Evolutionary conservation across 2,329 filamentous ascomycete genomes (phyloP).

Genomic region (Exutisphaerella laricina): DNA sequence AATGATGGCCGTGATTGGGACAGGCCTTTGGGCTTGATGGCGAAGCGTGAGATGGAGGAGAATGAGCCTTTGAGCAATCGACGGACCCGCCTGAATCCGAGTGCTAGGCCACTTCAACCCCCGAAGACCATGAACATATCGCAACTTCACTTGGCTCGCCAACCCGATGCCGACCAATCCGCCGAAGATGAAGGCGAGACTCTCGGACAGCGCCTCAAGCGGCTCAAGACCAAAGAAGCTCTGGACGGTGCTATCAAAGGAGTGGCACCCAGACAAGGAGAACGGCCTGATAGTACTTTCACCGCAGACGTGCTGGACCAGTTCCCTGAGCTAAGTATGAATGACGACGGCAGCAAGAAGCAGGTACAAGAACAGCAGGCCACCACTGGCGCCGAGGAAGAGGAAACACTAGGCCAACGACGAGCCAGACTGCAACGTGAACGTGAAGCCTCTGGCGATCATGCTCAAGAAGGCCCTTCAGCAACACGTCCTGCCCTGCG

Average conservation of each 20-base stretch:
- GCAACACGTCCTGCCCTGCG: constrained; percentile 36
- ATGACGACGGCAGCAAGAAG: constrained; percentile 32
- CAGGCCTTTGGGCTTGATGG: constrained; percentile 68
- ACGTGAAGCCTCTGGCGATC: constrained; percentile 42
- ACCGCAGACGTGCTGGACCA: constrained; percentile 63
- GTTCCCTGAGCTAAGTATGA: constrained; percentile 50
- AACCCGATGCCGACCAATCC: constrained; percentile 31
- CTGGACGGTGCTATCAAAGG: constrained; percentile 41
- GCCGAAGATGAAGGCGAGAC: constrained; percentile 60
- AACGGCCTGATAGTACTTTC: constrained; percentile 54
- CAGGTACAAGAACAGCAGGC: constrained; percentile 25
- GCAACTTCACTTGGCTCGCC: constrained; percentile 26
- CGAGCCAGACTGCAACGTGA: constrained; percentile 68
- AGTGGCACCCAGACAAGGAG: constrained; percentile 27
- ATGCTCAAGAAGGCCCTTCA: constrained; percentile 39
- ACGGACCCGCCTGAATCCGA: constrained; percentile 57
- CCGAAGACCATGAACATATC: constrained; percentile 19
- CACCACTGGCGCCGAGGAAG: constrained; percentile 41
- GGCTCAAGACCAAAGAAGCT: constrained; percentile 57
- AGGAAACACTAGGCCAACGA: constrained; percentile 75
- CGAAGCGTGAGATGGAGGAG: constrained; percentile 80
- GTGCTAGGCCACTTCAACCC: constrained; percentile 6
- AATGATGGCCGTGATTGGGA: constrained; percentile 43
- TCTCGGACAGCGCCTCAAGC: constrained; percentile 58
- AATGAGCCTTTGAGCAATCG: constrained; percentile 80